Evolutionary conservation across 805 yeast species (phyloP), one percentile per base, ranked within the genome.

Genomic region (Komagataella pastoris): DNA sequence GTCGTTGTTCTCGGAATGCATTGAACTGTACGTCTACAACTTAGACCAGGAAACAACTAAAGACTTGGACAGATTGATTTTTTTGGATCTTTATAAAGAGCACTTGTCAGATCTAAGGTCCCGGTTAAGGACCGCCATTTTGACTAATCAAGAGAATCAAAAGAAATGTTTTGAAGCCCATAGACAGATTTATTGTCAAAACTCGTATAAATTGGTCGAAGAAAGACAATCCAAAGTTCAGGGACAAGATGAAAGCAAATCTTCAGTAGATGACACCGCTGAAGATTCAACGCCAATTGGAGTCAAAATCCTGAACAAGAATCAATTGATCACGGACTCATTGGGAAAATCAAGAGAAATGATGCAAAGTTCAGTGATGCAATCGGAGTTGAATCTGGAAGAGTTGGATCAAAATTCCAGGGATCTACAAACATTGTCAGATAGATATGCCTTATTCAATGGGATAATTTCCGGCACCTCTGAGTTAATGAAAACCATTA

Each of bases 381-480:
- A 78, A 52, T 72, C 77, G 10, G 82, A 77, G 53, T 63, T 75
- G 52, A 76, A 76, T 54, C 62, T 76, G 5, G 73, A 74, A 47
- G 69, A 76, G 4, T 58, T 78, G 6, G 74, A 74, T 43, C 71
- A 68, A 48, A 80, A 79, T 36, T 65, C 77, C 0, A 60, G 68
- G 24, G 73, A 72, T 44, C 61, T 78, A 52, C 52, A 62, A 10
- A 56, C 60, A 7, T 63, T 77, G 52, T 71, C 77, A 51, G 68
- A 69, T 12, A 69, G 71, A 49, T 70, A 74, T 56, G 65, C 63
- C 17, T 64, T 65, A 48, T 73, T 77, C 59, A 69, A 67, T 19
- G 67, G 65, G 44, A 59, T 77, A 6, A 59, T 78, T 44, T 57
- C 62, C 49, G 70, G 65, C 50, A 73, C 80, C 0, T 69, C 67